Base-by-base conservation (phyloP, 1,284 basidiomycete genomes). In the Trametes hirsuta region DNA sequence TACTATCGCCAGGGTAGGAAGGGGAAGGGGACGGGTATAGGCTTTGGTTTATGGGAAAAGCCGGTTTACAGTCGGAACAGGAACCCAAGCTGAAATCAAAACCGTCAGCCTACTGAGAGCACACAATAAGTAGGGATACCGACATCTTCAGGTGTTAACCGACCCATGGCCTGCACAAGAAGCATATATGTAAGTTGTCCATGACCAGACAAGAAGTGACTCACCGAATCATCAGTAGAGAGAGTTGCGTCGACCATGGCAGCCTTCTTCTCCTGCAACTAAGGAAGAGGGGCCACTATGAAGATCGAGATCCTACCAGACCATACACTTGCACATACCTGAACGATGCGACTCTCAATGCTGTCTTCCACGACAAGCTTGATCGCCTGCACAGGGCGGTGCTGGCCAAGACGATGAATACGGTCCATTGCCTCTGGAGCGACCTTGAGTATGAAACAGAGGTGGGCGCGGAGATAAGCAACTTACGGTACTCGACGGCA, bases 311-410 rank as follows among this genome's bases (percentile, higher is more conserved):
- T 11, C 4, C 30, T 2, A 9, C 4, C 3, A 35, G 2, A 18
- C 2, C n/a, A 34, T 35, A 18, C 36, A 22, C 59, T 76, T 15
- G 4, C 3, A 25, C 49, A 48, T 53, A 86, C 84, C 75, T 90
- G 89, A n/a, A 93, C 81, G 65, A 97, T 97, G 64, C 95, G 89
- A 69, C 91, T 93, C 75, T 99, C 97, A 66, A 99, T 98, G 65
- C 93, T 95, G 73, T 99, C 96, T 74, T 98, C 95, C 55, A 98
- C 85, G 34, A 98, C 92, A 39, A 98, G 83, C 71, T 98, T 96
- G 74, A 95, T 94, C 14, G 96, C 95, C 68, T 92, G 85, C 48
- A 98, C 93, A 3, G 97, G 96, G 24, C 97, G 85, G 68, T 90
- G 91, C 75, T 98, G 95, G 18, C 94, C 95, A 37, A 97, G 80